phyloP scores from a whole-genome alignment of 2,329 filamentous ascomycete genomes.

The Ceratocystis ficicola region DNA sequence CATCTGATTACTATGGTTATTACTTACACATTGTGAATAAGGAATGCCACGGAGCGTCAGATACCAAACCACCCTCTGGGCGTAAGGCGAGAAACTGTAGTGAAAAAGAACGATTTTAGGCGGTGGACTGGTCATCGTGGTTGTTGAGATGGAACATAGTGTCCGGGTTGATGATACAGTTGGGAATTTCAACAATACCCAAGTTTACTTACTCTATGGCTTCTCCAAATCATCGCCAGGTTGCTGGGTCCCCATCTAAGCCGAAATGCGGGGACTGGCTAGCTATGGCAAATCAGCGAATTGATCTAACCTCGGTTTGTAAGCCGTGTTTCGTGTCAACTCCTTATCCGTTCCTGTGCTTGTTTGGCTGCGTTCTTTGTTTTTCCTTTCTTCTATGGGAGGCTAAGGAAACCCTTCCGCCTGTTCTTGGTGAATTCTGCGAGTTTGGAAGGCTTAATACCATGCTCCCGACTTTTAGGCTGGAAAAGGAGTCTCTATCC shows the following conservation, averaged over 20 bases:
- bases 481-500: no score
- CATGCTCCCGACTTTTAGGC: no score
- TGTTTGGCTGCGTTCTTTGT: not conserved
- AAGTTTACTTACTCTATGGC: no score
- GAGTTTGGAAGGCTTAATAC: no score
- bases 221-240: constrained; percentile 1
- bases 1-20: not conserved
- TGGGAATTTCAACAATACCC: not conserved
- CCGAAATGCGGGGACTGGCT: not conserved
- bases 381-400: not conserved
- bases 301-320: constrained; percentile 1
- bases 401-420: no score
- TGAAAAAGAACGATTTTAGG: constrained; percentile 48
- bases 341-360: not conserved
- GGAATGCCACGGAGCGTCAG: constrained; percentile 52
- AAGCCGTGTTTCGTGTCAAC: not conserved
- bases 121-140: constrained; percentile 1
- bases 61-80: constrained; percentile 54
- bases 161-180: not conserved
- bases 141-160: not conserved
- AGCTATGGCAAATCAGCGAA: not conserved
- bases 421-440: no score
- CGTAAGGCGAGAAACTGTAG: constrained; percentile 54
- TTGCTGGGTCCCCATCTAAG: not conserved
- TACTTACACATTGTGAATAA: constrained; percentile 54